Evolutionary conservation across 306 rosid genomes (phyloP).

Genomic region (Elaeagnus macrophylla): DNA sequence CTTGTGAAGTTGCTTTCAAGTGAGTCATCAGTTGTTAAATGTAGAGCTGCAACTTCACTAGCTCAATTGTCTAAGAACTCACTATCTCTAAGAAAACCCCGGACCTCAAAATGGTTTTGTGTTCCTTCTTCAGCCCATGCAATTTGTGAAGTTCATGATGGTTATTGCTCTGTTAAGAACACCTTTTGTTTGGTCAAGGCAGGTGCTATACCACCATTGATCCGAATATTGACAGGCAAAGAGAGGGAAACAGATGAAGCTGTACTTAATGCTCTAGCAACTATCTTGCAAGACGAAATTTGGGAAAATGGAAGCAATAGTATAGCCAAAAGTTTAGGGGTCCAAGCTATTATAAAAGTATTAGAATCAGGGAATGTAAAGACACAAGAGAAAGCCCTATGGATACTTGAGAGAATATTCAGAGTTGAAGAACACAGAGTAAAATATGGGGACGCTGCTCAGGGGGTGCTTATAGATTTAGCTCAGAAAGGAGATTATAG

Average conservation of each 20-base stretch:
- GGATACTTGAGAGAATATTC: slow-evolving; percentile 83
- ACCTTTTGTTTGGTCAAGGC: slow-evolving; percentile 83
- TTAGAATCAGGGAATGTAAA: slow-evolving; percentile 43
- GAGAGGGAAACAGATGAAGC: slow-evolving; percentile 69
- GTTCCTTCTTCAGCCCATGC: slow-evolving; percentile 43
- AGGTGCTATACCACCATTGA: slow-evolving; percentile 48
- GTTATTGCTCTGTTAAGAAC: slow-evolving; percentile 49
- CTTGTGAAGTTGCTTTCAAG: slow-evolving; percentile 62
- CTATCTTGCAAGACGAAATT: slow-evolving; percentile 67
- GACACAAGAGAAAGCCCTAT: slow-evolving; percentile 68
- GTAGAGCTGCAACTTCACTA: slow-evolving; percentile 64
- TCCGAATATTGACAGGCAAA: slow-evolving; percentile 51
- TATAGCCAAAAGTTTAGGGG: slow-evolving; percentile 50
- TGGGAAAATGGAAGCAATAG: slow-evolving; percentile 65
- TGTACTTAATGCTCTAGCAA: slow-evolving; percentile 54
- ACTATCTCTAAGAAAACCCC: slow-evolving; percentile 39
- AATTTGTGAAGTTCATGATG: slow-evolving; percentile 68
- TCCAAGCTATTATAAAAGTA: slow-evolving; percentile 45
- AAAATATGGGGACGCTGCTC: slow-evolving; percentile 57
- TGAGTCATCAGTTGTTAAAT: slow-evolving; percentile 44
- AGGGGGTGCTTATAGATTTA: slow-evolving; percentile 70
- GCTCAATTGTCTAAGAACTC: slow-evolving; percentile 79
- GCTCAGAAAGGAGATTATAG: slow-evolving; percentile 64
- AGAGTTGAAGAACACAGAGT: slow-evolving; percentile 47
- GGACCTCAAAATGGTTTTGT: slow-evolving; percentile 57